A percentile compares a stretch with the other conserved stretches of the same genome.
Conservation (phyloP, 257 asterid species). For the Capsicum rhomboideum region DNA sequence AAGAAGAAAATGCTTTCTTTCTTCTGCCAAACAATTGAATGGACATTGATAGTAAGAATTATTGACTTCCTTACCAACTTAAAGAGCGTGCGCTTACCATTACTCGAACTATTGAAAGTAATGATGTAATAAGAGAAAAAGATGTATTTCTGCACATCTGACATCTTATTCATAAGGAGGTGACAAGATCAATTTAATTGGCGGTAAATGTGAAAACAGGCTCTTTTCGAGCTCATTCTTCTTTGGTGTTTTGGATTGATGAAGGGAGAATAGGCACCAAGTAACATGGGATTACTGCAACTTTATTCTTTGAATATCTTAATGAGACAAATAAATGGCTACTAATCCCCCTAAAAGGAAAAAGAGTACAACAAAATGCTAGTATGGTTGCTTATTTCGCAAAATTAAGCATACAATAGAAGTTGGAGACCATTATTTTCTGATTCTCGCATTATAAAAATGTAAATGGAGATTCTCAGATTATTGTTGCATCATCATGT, state of each 20-base stretch:
- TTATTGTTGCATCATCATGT: not conserved
- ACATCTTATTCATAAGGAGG: not conserved
- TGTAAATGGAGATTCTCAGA: not conserved
- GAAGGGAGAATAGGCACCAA: not conserved
- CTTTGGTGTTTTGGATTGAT: too few species aligned
- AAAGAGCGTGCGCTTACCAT: not conserved
- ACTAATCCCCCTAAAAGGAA: not conserved
- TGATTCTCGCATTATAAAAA: not conserved
- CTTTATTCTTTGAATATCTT: not conserved
- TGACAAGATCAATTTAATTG: not conserved
- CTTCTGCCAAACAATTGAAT: not conserved
- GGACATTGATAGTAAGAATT: not conserved
- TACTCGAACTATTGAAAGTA: not conserved
- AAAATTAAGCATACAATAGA: not conserved
- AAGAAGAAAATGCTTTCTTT: not conserved
- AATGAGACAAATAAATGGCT: not conserved
- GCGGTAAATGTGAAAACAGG: not conserved
- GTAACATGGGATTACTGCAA: not conserved
- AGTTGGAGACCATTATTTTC: not conserved
- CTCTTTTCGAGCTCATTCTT: too few species aligned
- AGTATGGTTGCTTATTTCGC: not conserved
- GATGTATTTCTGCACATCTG: not conserved
- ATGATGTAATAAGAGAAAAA: not conserved
- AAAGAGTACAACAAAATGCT: not conserved
- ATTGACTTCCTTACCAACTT: not conserved